Evolutionary conservation across 306 rosid species (phyloP), one percentile per base, ranked within the genome.

Genomic region (Notholithocarpus densiflorus): DNA sequence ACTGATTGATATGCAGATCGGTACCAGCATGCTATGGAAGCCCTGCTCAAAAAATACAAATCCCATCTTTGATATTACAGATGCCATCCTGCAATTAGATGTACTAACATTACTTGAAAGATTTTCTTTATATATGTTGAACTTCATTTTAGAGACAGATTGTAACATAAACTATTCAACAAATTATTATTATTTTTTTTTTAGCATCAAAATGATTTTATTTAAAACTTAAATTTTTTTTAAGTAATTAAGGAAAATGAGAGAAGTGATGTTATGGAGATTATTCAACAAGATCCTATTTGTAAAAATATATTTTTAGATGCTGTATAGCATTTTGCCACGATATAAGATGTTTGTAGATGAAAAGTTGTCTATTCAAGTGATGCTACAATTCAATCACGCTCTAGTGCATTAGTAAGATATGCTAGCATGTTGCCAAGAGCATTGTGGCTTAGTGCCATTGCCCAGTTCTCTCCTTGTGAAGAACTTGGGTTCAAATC

Each of bases 11-110:
- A 94, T 29, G 89, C 98, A 94, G 31, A 90, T 68, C 34, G 98
- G 97, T 79, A 91, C 95, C 86, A 94, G 81, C 78, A 94, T 73
- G 81, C 77, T 87, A 75, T 78, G 88, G 88, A 94, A 94, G 53
- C 97, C 98, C 87, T 92, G 98, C 86, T 92, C 97, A 86, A 94
- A 81, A 85, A 92, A 92, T 55, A 94, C 78, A 82, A 94, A 94
- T 56, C 98, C 98, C 91, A 92, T 92, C 91, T 94, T 94, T 62
- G 98, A 94, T 81, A 91, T 91, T 53, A 94, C 98, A 70, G 98
- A 92, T 71, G 98, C 92, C 91, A 94, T 90, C 93, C 98, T 94
- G 92, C 87, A 89, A 70, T 77, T 29, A 64, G 57, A 71, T 29
- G 43, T 26, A 74, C 72, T 76, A 75, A 62, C 73, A 56, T 59